Conservation (phyloP, 2,329 filamentous ascomycete genomes). For the Curvularia eragrostidis region DNA sequence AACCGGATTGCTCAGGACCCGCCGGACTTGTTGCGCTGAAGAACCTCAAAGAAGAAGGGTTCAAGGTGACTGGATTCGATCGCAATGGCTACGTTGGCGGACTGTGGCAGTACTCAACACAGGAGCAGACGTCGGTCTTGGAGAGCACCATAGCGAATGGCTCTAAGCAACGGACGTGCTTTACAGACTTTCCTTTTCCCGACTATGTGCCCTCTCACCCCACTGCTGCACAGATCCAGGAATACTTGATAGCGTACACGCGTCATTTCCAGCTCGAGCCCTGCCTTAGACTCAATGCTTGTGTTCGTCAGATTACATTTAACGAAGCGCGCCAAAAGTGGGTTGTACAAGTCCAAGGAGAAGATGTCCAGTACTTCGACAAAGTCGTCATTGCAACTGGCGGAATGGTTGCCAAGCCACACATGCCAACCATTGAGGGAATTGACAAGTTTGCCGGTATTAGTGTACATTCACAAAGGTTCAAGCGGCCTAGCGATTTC, state of each 20-base stretch:
- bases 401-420: slow-evolving; percentile 24
- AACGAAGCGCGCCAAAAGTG: slow-evolving; percentile 24
- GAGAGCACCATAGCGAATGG: slow-evolving; percentile 29
- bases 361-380: slow-evolving; percentile 23
- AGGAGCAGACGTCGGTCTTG: slow-evolving; percentile 32
- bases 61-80: slow-evolving; percentile 31
- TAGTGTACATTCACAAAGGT: slow-evolving; percentile 22
- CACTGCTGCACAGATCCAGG: slow-evolving; percentile 27
- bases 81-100: slow-evolving; percentile 31
- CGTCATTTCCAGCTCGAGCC: slow-evolving; percentile 27
- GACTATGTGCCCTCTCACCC: slow-evolving; percentile 25
- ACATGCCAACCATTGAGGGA: slow-evolving; percentile 25
- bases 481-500: slow-evolving; percentile 25
- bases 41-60: slow-evolving; percentile 32
- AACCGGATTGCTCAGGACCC: slow-evolving; percentile 10
- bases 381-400: slow-evolving; percentile 33
- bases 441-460: slow-evolving; percentile 26
- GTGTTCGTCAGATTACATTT: slow-evolving; percentile 20
- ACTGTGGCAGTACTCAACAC: slow-evolving; percentile 30
- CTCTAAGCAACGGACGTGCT: slow-evolving; percentile 33
- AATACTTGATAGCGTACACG: slow-evolving; percentile 28
- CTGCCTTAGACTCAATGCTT: slow-evolving; percentile 21
- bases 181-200: slow-evolving; percentile 31
- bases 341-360: slow-evolving; percentile 15
- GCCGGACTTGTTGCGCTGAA: slow-evolving; percentile 26